These are phyloP conservation scores for Tulasnella sp. DNA, from an alignment of 768 basidiomycete genomes.

Conservation along the genomic window DNA sequence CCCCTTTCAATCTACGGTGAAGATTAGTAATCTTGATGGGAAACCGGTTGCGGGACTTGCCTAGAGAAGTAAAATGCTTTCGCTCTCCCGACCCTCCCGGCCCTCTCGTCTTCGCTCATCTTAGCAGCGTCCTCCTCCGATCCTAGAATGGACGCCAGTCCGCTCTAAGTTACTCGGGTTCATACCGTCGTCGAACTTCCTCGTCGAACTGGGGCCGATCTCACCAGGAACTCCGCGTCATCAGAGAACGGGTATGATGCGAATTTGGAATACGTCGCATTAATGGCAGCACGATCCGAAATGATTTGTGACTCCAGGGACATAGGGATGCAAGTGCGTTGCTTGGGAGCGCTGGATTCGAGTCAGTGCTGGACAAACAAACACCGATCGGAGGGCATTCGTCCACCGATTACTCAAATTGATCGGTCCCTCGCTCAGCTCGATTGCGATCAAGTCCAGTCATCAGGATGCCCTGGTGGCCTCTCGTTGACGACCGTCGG, in stretches of 20 bases:
- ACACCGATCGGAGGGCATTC: too few species aligned
- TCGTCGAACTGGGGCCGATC: neutral
- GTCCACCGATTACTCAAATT: too few species aligned
- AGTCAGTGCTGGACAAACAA: too few species aligned
- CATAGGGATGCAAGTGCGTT: neutral
- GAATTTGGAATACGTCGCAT: neutral
- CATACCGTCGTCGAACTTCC: neutral
- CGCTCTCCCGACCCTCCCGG: neutral
- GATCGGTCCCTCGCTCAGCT: too few species aligned
- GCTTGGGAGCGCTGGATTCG: too few species aligned
- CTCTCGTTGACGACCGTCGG: too few species aligned
- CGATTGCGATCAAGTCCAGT: too few species aligned
- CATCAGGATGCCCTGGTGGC: too few species aligned
- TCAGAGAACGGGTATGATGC: neutral
- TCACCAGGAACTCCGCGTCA: neutral
- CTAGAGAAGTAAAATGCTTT: conserved; percentile 13
- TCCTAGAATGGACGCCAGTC: neutral
- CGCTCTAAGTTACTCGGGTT: neutral
- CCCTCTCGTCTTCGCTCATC: neutral
- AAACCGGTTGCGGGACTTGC: neutral
- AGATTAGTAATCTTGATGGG: neutral
- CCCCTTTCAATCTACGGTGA: neutral
- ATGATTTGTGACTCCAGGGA: neutral
- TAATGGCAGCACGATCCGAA: neutral
- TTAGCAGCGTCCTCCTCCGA: neutral